Evolutionary conservation across 208 protist genomes (phyloP), one percentile per base, ranked within the genome.

Genomic region (Crithidia expoeki): DNA sequence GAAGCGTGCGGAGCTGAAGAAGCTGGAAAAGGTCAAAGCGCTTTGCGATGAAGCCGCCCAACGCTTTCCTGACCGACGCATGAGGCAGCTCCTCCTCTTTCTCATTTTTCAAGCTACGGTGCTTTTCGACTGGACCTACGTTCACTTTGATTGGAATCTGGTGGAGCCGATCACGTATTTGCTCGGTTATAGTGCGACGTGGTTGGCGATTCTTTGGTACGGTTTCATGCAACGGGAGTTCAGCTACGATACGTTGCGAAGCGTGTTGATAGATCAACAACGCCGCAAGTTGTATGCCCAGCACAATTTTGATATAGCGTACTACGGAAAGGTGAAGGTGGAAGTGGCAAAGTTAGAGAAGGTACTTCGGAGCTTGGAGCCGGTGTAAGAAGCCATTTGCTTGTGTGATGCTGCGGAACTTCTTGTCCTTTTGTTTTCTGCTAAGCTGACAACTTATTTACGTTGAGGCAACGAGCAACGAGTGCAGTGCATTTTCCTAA

Each of bases 81-180:
- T 80, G 57, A 28, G 52, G 33, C 47, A 56, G 11, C 21, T 83
- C 14, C 80, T 89, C 50, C 67, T 63, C 19, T 83, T 89, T 19
- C 61, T 95, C 11, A n/a, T 84, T 11, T 11, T 80, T 19, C 86
- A 92, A 62, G 27, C 63, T 0, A 50, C 69, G 1, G 77, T 85
- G 36, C 77, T 96, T 7, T 94, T 90, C 51, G 83, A 92, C 65
- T 93, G 91, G 85, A 89, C 85, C 12, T 96, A 93, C 64, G 67
- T 96, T 40, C 83, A 85, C 47, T 96, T 94, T 74, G 87, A 92
- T 58, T 96, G 91, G 91, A 92, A 84, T 53, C 73, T 94, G n/a
- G 84, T 91, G 53, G 92, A 96, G 81, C 92, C 92, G 32, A 94
- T 96, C 53, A 95, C 92, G 33, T 96, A 95, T 63, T 56, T 96